Percentiles rank a stretch among this genome's conserved stretches.
These are phyloP conservation scores for Biscogniauxia sp. DNA, from an alignment of 2,329 filamentous ascomycete species.

Conservation along the genomic window DNA sequence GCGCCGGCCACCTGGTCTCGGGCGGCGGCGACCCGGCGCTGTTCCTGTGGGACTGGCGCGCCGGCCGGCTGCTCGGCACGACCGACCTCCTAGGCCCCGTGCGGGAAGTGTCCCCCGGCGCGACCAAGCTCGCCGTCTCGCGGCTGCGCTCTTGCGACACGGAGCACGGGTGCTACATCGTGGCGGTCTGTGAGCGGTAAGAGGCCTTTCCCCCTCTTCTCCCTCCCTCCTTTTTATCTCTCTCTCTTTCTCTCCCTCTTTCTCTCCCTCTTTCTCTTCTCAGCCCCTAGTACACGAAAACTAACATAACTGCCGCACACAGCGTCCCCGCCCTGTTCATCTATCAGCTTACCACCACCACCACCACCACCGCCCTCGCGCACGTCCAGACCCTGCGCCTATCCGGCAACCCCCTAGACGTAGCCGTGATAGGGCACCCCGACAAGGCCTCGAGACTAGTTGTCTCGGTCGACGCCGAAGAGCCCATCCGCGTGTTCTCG, in stretches of 20 bases:
- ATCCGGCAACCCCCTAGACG: slow-evolving; percentile 64
- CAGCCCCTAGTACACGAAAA: background rate
- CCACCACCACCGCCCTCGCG: slow-evolving; percentile 44
- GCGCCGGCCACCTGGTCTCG: slow-evolving; percentile 67
- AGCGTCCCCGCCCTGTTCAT: slow-evolving; percentile 64
- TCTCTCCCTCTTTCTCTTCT: too few relatives aligned
- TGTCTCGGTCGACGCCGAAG: slow-evolving; percentile 37
- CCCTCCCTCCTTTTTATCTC: background rate
- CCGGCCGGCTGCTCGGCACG: slow-evolving; percentile 51
- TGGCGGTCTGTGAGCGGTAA: slow-evolving; percentile 45
- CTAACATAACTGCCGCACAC: slow-evolving; percentile 16
- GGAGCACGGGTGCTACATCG: slow-evolving; percentile 31
- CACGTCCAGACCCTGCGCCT: slow-evolving; percentile 52
- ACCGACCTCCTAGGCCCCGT: slow-evolving; percentile 49
- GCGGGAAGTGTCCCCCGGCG: slow-evolving; percentile 35
- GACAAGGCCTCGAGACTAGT: slow-evolving; percentile 32
- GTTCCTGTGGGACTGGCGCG: slow-evolving; percentile 79
- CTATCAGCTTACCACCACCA: slow-evolving; percentile 50
- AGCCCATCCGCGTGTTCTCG: slow-evolving; percentile 21
- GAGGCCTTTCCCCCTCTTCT: slow-evolving; percentile 21
- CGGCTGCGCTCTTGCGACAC: slow-evolving; percentile 36
- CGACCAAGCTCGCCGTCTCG: slow-evolving; percentile 47
- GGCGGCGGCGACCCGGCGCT: slow-evolving; percentile 82
- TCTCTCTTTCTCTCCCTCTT: too few relatives aligned
- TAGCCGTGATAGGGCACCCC: slow-evolving; percentile 28